Base-by-base conservation (phyloP, 192 early-diverging fungal genomes). In the Chytriomyces confervae region DNA sequence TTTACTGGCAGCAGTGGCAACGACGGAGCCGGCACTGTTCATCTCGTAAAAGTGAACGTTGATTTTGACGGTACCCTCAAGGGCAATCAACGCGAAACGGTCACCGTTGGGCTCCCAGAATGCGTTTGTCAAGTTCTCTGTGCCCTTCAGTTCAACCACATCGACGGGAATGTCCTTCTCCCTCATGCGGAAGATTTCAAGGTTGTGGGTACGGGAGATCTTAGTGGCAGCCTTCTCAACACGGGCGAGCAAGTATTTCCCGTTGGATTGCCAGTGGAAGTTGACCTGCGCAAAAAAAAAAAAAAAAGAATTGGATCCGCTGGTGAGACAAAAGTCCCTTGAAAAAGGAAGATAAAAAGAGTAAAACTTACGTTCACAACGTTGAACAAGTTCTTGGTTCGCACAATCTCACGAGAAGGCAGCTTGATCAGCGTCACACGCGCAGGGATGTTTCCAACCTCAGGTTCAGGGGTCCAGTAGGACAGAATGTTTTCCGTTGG, bases 341-440 rank as follows among this genome's bases (percentile, higher is more conserved):
- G 27, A 84, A 8, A 9, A n/a, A 10, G n/a, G 20, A n/a, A 66
- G 36, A 66, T 66, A 66, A 16, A 27, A 23, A 61, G 29, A 70
- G 69, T 24, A 70, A 57, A 57, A 57, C 81, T 66, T 78, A 86
- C 86, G 64, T 93, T 90, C 63, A 86, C 91, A 47, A 98, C 96
- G 84, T 91, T 96, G 87, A 98, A 96, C 89, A 99, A 89, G 85
- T 98, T 98, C 91, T 98, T 99, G 65, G 95, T 97, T 70, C 96
- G 92, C 50, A 98, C 70, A 69, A 97, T 89, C 66, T 95, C 91
- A 81, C 93, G 92, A 74, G 73, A 82, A 36, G 96, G 97, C n/a
- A 98, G 80, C 50, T 86, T 85, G 75, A 96, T 81, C 46, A 99
- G 78, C 24, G 94, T 96, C n/a, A 98, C 97, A 80, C 97, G 91